Evolutionary conservation across 2,329 filamentous ascomycete genomes (phyloP).

Genomic region (Scedosporium dehoogii): DNA sequence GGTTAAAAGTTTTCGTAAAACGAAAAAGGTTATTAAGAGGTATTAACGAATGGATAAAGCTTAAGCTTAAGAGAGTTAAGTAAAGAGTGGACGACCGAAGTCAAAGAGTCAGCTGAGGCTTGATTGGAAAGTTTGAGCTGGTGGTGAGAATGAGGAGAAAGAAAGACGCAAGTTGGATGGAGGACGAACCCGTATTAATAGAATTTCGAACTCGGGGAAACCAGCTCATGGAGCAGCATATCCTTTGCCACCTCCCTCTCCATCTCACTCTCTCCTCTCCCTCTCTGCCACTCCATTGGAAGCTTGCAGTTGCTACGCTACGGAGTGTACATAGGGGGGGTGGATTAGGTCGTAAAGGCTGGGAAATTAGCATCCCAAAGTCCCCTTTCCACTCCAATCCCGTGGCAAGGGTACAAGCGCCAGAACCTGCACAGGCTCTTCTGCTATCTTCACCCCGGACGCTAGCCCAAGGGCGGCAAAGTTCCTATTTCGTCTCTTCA

Average conservation of each 20-base stretch:
- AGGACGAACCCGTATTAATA: constrained; percentile 35
- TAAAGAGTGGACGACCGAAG: constrained; percentile 51
- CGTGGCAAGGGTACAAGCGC: not conserved
- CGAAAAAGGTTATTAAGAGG: constrained; percentile 18
- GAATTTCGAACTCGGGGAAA: constrained; percentile 8
- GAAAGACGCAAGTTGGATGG: constrained; percentile 8
- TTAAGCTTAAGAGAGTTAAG: constrained; percentile 19
- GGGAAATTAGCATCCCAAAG: constrained; percentile 1
- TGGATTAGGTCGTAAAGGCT: not conserved
- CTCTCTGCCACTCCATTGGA: too few relatives aligned
- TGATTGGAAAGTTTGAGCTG: constrained; percentile 30
- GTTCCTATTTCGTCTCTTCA: not conserved
- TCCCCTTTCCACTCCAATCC: not conserved
- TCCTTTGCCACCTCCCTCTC: not conserved
- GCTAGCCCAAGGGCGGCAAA: not conserved
- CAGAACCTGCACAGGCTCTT: not conserved
- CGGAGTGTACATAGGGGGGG: not conserved
- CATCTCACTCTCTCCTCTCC: not conserved
- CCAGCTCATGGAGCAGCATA: not conserved
- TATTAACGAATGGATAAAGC: constrained; percentile 23
- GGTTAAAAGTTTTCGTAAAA: constrained; percentile 16
- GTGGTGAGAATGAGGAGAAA: constrained; percentile 26
- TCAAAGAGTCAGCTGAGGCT: constrained; percentile 31
- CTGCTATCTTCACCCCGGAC: not conserved
- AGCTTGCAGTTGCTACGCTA: not conserved